These are phyloP conservation scores for Apiospora kogelbergensis DNA, from an alignment of 2,329 filamentous ascomycete genomes.

Conservation along the genomic window DNA sequence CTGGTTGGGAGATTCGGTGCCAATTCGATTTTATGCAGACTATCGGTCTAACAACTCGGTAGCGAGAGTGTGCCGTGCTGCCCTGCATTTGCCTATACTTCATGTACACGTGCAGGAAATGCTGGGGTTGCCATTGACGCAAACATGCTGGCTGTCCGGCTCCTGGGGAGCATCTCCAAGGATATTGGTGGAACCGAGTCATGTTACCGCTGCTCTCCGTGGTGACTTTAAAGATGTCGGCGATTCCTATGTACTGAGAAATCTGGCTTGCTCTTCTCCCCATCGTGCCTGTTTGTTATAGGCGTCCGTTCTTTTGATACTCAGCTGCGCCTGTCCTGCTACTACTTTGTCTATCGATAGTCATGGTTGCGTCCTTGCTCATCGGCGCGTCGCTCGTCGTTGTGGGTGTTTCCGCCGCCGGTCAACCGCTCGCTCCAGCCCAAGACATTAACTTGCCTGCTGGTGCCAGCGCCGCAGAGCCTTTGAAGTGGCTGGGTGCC, in stretches of 20 bases:
- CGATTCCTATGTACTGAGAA: background rate
- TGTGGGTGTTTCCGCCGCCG: slow-evolving; percentile 16
- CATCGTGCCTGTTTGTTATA: background rate
- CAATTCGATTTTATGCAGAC: background rate
- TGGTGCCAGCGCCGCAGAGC: slow-evolving; percentile 36
- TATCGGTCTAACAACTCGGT: background rate
- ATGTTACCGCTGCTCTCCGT: background rate
- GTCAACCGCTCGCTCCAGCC: slow-evolving; percentile 26
- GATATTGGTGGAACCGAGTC: background rate
- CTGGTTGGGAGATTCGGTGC: background rate
- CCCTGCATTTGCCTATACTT: background rate
- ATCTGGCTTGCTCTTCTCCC: background rate
- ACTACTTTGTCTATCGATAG: background rate
- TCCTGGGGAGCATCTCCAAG: background rate
- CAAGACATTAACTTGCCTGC: slow-evolving; percentile 33
- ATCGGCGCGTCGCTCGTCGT: slow-evolving; percentile 14
- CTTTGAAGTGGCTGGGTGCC: slow-evolving; percentile 49
- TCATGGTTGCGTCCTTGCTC: slow-evolving; percentile 17
- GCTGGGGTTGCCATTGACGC: background rate
- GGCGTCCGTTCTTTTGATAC: slow-evolving; percentile 2
- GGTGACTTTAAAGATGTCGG: background rate
- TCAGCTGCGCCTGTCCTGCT: background rate
- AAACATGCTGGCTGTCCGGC: background rate
- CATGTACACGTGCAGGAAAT: slow-evolving; percentile 2
- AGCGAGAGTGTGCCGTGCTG: background rate